phyloP scores from a whole-genome alignment of 257 asterid genomes.

The Scutellaria galericulata region DNA sequence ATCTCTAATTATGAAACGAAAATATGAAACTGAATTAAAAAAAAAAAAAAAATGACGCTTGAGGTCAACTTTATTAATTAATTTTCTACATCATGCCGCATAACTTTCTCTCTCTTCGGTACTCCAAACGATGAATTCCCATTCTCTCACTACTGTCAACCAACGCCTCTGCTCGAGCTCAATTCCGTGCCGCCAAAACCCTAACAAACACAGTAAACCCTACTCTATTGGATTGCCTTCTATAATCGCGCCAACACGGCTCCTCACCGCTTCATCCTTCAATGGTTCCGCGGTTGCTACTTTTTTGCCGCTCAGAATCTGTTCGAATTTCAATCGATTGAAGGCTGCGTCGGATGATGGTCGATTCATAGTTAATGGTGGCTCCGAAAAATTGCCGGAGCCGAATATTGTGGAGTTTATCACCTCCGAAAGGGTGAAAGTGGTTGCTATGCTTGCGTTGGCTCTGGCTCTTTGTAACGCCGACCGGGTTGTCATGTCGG shows the following conservation, averaged over 20 bases:
- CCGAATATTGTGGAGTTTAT: conserved; percentile 74
- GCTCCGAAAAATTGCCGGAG: conserved; percentile 42
- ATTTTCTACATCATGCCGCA: background rate
- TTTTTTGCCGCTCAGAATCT: conserved; percentile 16
- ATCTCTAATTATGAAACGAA: too few relatives aligned
- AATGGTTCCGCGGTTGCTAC: conserved; percentile 28
- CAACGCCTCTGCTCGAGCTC: conserved; percentile 47
- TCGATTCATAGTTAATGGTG: conserved; percentile 36
- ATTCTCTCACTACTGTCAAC: conserved; percentile 32
- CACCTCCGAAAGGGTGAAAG: conserved; percentile 98
- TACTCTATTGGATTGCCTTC: conserved; percentile 26
- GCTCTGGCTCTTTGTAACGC: conserved; percentile 95
- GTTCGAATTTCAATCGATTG: conserved; percentile 31
- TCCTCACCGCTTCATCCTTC: conserved; percentile 26
- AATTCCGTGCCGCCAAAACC: conserved; percentile 38
- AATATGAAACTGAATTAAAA: too few relatives aligned
- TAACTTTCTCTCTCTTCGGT: background rate
- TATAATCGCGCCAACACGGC: conserved; percentile 27
- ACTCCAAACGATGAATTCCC: conserved; percentile 32
- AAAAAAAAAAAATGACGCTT: background rate
- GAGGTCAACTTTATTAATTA: background rate
- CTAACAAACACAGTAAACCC: conserved; percentile 29
- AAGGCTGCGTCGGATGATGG: conserved; percentile 47
- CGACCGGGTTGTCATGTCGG: conserved; percentile 97
- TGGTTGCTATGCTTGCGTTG: conserved; percentile 91